Percentiles rank a stretch among this genome's conserved stretches.
These are phyloP conservation scores for Trypanosoma platydactyli DNA, from an alignment of 208 protist species.

Conservation along the genomic window DNA sequence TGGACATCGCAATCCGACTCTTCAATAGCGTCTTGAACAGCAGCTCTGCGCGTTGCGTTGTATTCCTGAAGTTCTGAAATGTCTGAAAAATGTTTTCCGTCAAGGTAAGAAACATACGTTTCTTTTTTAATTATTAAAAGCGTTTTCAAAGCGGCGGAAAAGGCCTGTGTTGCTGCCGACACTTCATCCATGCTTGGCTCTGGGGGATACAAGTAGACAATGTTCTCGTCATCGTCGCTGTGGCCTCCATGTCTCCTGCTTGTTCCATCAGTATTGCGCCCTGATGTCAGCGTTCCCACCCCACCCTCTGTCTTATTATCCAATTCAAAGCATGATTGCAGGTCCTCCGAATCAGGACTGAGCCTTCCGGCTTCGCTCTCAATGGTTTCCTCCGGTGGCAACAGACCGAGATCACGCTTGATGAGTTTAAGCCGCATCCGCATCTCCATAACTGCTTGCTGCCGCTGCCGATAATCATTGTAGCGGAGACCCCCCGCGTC, in stretches of 20 bases:
- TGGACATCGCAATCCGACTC: constrained; percentile 22
- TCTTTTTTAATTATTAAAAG: neutral
- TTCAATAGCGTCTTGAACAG: constrained; percentile 30
- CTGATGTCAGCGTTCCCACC: neutral
- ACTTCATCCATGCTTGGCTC: constrained; percentile 16
- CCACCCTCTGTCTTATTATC: constrained; percentile 15
- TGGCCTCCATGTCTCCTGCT: constrained; percentile 17
- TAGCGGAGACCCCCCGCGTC: constrained; percentile 30
- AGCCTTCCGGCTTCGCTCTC: too few relatives aligned
- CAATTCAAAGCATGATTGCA: constrained; percentile 9
- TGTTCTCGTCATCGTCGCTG: constrained; percentile 20
- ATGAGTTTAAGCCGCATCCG: constrained; percentile 71
- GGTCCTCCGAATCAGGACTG: neutral
- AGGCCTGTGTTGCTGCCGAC: constrained; percentile 9
- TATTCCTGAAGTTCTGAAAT: constrained; percentile 35
- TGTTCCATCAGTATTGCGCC: neutral
- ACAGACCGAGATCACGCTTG: constrained; percentile 76
- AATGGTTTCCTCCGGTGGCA: constrained; percentile 50
- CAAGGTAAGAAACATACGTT: constrained; percentile 64
- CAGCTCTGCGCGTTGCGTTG: constrained; percentile 41
- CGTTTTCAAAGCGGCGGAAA: neutral
- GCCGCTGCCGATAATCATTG: constrained; percentile 61
- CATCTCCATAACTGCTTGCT: constrained; percentile 57
- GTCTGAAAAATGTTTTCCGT: constrained; percentile 51
- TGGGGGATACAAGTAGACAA: constrained; percentile 9